Base-by-base conservation (phyloP, 2,329 filamentous ascomycete species). In the Neofusicoccum sp. region DNA sequence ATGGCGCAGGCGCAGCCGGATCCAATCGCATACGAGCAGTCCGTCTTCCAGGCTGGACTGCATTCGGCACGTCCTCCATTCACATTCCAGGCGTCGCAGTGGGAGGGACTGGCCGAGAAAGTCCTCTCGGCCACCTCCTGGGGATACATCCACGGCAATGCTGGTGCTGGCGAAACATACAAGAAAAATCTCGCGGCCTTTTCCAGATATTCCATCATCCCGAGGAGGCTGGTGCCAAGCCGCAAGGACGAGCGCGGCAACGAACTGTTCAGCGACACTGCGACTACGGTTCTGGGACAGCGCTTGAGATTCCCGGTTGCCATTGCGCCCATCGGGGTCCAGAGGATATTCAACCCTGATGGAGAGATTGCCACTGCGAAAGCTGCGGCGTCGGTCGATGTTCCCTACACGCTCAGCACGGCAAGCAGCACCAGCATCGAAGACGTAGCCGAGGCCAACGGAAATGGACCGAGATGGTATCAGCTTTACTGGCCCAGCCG, bases 401-500 rank as follows among this genome's bases (percentile, higher is more conserved):
- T 91, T 0, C 88, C 89, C 0, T 90, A 86, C 71, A 86, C 86
- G 57, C 76, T 90, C 51, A 87, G 83, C 63, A 90, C 88, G 1
- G 87, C 88, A 1, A 81, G 85, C 3, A 82, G 82, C 2, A 79
- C 81, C 33, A 82, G 82, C 0, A 87, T 91, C 61, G 88, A 90
- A 69, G 83, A 90, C 53, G 82, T 90, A 0, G 86, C 85, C 0
- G 68, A 77, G 6, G 85, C 84, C 0, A 85, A 81, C 54, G 82
- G 82, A 0, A 74, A 82, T 4, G 84, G 84, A 1, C 78, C 81
- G 33, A 77, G 87, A 9, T 92, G 87, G 87, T 92, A 82, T 70
- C 89, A 92, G 69, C 80, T 92, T 0, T 92, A 92, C 75, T 91
- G 88, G 86, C 88, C 89, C 0, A 76, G 76, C 80, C 85, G 86